Conservation (phyloP, 805 yeast genomes). For the Ogataea haglerorum region DNA sequence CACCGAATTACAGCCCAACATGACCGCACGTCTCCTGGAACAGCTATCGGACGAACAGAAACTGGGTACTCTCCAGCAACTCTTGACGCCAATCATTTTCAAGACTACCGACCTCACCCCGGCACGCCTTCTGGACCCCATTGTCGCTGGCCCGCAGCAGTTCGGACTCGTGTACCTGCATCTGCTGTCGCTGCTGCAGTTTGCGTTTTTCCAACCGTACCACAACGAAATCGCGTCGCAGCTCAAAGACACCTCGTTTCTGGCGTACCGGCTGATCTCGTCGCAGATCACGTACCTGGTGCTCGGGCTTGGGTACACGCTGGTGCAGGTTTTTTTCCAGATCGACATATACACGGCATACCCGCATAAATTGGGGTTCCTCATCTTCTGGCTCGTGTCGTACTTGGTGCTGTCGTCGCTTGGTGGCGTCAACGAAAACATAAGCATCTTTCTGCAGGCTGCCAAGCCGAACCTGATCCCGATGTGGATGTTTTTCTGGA, state of each 20-base stretch:
- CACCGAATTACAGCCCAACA: constrained; percentile 9
- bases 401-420: constrained; percentile 64
- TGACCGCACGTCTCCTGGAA: constrained; percentile 10
- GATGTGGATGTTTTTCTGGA: constrained; percentile 67
- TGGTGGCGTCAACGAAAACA: constrained; percentile 66
- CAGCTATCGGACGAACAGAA: constrained; percentile 4
- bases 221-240: constrained; percentile 47
- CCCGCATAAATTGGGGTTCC: constrained; percentile 58
- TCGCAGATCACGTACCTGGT: constrained; percentile 50
- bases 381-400: constrained; percentile 64
- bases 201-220: constrained; percentile 51
- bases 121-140: constrained; percentile 42
- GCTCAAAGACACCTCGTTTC: constrained; percentile 43
- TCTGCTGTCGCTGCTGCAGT: constrained; percentile 64
- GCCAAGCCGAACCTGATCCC: constrained; percentile 58
- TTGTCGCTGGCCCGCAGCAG: constrained; percentile 60
- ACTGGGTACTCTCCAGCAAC: not conserved
- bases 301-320: constrained; percentile 52
- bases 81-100: constrained; percentile 21
- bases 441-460: constrained; percentile 47
- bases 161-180: constrained; percentile 68
- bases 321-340: constrained; percentile 63
- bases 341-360: constrained; percentile 55
- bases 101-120: constrained; percentile 42
- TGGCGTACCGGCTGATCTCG: constrained; percentile 48